Base-by-base conservation (phyloP, 768 basidiomycete species). In the Suillus subluteus region DNA sequence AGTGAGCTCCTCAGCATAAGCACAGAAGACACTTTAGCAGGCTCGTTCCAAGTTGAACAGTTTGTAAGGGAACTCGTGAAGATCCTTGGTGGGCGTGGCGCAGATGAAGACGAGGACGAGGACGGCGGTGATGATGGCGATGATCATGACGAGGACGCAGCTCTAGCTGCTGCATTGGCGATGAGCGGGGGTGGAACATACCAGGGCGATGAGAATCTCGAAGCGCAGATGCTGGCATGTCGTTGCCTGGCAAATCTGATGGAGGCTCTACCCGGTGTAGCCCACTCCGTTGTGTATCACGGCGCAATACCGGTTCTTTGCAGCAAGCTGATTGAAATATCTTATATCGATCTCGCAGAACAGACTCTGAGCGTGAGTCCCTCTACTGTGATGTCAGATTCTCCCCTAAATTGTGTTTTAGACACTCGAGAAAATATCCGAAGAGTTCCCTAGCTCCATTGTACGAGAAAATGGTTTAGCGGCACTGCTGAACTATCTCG, bases 361-460 rank as follows among this genome's bases (percentile, higher is more conserved):
- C 98, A 99, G 80, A 98, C 97, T 11, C 81, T 99, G 70, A 96
- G 94, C 74, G 97, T 98, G 82, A 82, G 96, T 87, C 62, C 30
- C 15, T 43, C 63, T 70, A 46, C 43, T 68, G 9, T 58, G 62
- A 66, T 61, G 37, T 58, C 43, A 59, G 58, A 65, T 61, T 62
- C 38, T 65, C 59, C 71, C 67, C 68, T 73, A 63, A 59, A 67
- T 56, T 43, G 58, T 72, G 59, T 64, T 44, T 15, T 74, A 98
- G 97, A 99, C 97, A 0, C 83, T 98, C 82, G 95, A 98, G 81
- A 99, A 99, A 81, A 96, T 99, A 43, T 97, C 97, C 4, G 95
- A 97, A 75, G 98, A 99, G 78, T 96, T 96, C 70, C 96, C 98
- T 1, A 91, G 92, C 69, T 89, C 96, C 18, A 98, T 99, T 71